Evolutionary conservation across 345 rosid species (phyloP).

Genomic region (Theobroma cacao): DNA sequence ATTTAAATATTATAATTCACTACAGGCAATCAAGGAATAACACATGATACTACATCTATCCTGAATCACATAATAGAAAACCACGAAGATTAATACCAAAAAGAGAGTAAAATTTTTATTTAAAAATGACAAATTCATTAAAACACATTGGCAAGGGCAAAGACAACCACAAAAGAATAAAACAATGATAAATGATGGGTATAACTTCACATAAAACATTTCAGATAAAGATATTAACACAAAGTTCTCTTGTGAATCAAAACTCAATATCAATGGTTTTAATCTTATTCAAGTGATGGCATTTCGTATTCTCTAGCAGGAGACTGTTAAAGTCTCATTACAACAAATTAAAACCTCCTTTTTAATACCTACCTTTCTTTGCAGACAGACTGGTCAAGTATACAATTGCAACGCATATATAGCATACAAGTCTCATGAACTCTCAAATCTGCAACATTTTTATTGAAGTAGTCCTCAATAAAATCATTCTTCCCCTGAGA

Average conservation of each 20-base stretch:
- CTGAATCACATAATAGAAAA: background rate
- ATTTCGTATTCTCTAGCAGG: background rate
- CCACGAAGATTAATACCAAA: background rate
- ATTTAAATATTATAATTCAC: background rate
- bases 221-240: background rate
- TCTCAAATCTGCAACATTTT: conserved; percentile 54
- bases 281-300: background rate
- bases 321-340: background rate
- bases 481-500: conserved; percentile 41
- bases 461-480: conserved; percentile 57
- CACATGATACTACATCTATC: background rate
- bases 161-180: background rate
- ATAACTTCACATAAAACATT: background rate
- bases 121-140: background rate
- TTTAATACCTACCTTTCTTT: conserved; percentile 47
- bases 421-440: conserved; percentile 56
- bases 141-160: background rate
- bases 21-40: background rate
- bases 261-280: background rate
- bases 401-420: conserved; percentile 60
- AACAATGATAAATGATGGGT: background rate
- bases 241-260: background rate
- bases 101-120: background rate
- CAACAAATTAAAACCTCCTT: background rate
- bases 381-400: conserved; percentile 56